Evolutionary conservation across 768 basidiomycete species (phyloP).

Genomic region (Lactarius hatsudake): DNA sequence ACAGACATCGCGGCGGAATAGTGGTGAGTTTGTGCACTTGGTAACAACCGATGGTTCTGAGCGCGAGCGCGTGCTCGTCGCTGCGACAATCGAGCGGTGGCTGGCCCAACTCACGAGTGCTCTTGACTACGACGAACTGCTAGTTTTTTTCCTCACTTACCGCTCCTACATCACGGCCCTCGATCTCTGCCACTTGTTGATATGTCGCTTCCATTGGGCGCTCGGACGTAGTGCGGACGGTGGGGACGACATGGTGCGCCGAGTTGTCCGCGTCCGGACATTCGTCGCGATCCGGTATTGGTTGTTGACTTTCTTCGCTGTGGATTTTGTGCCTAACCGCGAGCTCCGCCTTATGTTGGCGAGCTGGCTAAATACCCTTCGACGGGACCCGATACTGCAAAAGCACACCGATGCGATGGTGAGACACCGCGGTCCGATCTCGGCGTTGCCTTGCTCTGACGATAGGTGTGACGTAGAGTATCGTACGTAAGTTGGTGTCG

Average conservation of each 20-base stretch:
- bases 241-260: slow-evolving; percentile 67
- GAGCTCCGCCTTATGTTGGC: slow-evolving; percentile 71
- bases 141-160: slow-evolving; percentile 91
- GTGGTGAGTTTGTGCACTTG: slow-evolving; percentile 19
- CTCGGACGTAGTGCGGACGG: slow-evolving; percentile 47
- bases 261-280: slow-evolving; percentile 83
- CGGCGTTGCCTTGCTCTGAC: slow-evolving; percentile 17
- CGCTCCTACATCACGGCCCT: slow-evolving; percentile 77
- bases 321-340: slow-evolving; percentile 82
- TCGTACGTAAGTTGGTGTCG: slow-evolving; percentile 79
- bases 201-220: slow-evolving; percentile 89
- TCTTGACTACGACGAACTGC: slow-evolving; percentile 80
- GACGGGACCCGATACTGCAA: slow-evolving; percentile 66
- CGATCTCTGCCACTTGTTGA: slow-evolving; percentile 78
- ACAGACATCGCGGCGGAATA: slow-evolving; percentile 25
- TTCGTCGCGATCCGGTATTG: slow-evolving; percentile 90
- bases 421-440: slow-evolving; percentile 33
- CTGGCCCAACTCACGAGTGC: slow-evolving; percentile 87
- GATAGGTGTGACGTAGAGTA: slow-evolving; percentile 47
- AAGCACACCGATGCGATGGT: slow-evolving; percentile 70
- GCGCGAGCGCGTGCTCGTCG: slow-evolving; percentile 60
- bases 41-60: slow-evolving; percentile 33
- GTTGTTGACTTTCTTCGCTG: slow-evolving; percentile 85
- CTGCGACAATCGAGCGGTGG: slow-evolving; percentile 91
- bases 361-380: slow-evolving; percentile 77